A percentile compares a stretch with the other conserved stretches of the same genome.
phyloP scores from a whole-genome alignment of 2,329 filamentous ascomycete species.

The Bipolaris sorokiniana region DNA sequence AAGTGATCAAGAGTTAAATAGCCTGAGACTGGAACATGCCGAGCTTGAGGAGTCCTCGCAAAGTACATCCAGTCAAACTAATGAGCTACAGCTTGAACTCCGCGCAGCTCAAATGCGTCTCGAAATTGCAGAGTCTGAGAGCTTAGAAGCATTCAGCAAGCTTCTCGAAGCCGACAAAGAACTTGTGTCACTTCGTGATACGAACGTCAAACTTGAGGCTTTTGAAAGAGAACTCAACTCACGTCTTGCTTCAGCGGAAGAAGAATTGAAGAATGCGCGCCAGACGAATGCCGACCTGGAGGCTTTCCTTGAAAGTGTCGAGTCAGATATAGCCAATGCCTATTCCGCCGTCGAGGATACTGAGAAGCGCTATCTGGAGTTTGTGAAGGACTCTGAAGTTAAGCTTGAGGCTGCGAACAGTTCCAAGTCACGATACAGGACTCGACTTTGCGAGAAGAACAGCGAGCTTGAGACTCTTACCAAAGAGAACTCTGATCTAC shows the following conservation, averaged over 20 bases:
- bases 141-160: constrained; percentile 22
- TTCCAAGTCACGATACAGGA: constrained; percentile 42
- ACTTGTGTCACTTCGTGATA: constrained; percentile 32
- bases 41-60: constrained; percentile 20
- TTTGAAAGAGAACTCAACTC: constrained; percentile 38
- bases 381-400: constrained; percentile 37
- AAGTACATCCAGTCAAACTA: constrained; percentile 6
- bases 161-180: constrained; percentile 38
- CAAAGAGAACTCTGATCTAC: constrained; percentile 38
- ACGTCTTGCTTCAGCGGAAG: constrained; percentile 40
- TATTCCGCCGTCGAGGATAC: constrained; percentile 42
- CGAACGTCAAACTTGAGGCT: constrained; percentile 34
- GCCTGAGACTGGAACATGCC: constrained; percentile 17
- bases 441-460: constrained; percentile 32
- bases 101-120: constrained; percentile 30
- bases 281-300: constrained; percentile 42
- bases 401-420: constrained; percentile 37
- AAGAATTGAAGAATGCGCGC: constrained; percentile 38
- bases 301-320: constrained; percentile 38
- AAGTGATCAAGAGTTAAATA: constrained; percentile 20
- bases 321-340: constrained; percentile 39
- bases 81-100: constrained; percentile 28
- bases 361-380: constrained; percentile 35
- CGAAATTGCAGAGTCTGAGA: constrained; percentile 31
- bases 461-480: constrained; percentile 39